Conservation (phyloP, 2,329 filamentous ascomycete species). For the Plectosphaerella cucumerina region DNA sequence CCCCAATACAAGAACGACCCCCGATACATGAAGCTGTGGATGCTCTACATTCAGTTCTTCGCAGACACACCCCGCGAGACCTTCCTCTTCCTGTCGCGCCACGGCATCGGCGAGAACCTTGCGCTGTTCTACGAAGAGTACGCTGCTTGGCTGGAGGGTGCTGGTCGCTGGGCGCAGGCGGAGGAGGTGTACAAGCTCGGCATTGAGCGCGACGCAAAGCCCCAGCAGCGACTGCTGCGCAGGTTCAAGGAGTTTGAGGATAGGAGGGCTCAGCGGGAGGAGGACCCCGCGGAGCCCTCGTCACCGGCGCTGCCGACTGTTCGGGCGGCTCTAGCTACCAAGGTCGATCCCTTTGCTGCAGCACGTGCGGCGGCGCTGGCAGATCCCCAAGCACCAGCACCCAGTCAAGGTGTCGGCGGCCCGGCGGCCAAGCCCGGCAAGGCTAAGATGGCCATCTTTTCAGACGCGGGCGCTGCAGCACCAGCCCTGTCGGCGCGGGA, state of each 20-base stretch:
- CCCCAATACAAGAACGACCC: slow-evolving; percentile 92
- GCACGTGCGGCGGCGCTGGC: slow-evolving; percentile 40
- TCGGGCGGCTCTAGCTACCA: slow-evolving; percentile 78
- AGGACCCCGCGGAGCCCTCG: slow-evolving; percentile 62
- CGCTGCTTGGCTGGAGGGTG: slow-evolving; percentile 84
- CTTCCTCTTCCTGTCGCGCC: slow-evolving; percentile 85
- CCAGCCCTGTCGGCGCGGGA: slow-evolving; percentile 45
- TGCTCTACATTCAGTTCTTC: slow-evolving; percentile 90
- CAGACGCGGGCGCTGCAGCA: slow-evolving; percentile 64
- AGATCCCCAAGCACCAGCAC: slow-evolving; percentile 64
- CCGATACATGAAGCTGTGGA: slow-evolving; percentile 88
- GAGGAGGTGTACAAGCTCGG: slow-evolving; percentile 92
- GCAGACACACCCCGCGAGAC: slow-evolving; percentile 90
- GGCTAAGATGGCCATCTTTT: slow-evolving; percentile 87
- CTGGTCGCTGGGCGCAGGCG: slow-evolving; percentile 80
- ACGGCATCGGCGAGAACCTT: slow-evolving; percentile 79
- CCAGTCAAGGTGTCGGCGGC: slow-evolving; percentile 41
- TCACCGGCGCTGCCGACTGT: slow-evolving; percentile 85
- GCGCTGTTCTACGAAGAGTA: slow-evolving; percentile 98
- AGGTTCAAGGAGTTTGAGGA: slow-evolving; percentile 92
- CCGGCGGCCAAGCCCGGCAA: slow-evolving; percentile 61
- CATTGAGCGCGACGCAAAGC: slow-evolving; percentile 82
- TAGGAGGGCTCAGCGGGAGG: slow-evolving; percentile 62
- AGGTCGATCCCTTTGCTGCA: slow-evolving; percentile 74
- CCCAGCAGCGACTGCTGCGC: slow-evolving; percentile 72